phyloP scores from a whole-genome alignment of 2,329 filamentous ascomycete species.

The Bipolaris bicolor region DNA sequence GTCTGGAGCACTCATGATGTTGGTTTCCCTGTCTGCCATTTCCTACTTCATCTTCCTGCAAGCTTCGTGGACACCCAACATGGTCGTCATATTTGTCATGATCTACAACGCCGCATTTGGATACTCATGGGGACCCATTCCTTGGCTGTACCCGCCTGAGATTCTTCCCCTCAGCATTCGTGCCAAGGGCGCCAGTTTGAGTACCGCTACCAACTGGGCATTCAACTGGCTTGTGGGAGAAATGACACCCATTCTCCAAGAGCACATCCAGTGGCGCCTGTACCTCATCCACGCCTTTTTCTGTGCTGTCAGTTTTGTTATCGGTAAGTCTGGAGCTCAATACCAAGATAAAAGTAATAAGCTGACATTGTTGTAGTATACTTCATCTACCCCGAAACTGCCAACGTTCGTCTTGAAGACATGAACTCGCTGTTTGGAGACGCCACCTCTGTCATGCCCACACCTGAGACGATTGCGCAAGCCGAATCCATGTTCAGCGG shows the following conservation, averaged over 20 bases:
- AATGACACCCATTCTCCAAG: conserved; percentile 91
- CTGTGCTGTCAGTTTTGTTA: conserved; percentile 91
- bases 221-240: conserved; percentile 98
- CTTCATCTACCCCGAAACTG: conserved; percentile 96
- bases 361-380: conserved; percentile 69
- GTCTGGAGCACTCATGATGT: conserved; percentile 88
- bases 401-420: conserved; percentile 91
- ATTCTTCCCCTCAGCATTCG: conserved; percentile 96
- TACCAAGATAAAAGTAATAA: conserved; percentile 4
- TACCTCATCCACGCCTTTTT: conserved; percentile 97
- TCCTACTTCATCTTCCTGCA: conserved; percentile 96
- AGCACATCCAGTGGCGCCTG: conserved; percentile 89
- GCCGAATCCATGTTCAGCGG: conserved; percentile 79
- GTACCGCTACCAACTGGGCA: conserved; percentile 96
- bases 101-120: conserved; percentile 98
- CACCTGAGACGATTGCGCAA: conserved; percentile 78
- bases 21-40: conserved; percentile 82
- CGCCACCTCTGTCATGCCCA: conserved; percentile 80
- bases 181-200: conserved; percentile 94
- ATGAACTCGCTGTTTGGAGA: conserved; percentile 97
- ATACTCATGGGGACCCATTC: conserved; percentile 96
- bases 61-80: conserved; percentile 73
- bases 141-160: conserved; percentile 98
- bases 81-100: conserved; percentile 96
- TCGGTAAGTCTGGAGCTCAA: conserved; percentile 70